These are phyloP conservation scores for Botrytis deweyae DNA, from an alignment of 2,329 filamentous ascomycete genomes.

Conservation along the genomic window DNA sequence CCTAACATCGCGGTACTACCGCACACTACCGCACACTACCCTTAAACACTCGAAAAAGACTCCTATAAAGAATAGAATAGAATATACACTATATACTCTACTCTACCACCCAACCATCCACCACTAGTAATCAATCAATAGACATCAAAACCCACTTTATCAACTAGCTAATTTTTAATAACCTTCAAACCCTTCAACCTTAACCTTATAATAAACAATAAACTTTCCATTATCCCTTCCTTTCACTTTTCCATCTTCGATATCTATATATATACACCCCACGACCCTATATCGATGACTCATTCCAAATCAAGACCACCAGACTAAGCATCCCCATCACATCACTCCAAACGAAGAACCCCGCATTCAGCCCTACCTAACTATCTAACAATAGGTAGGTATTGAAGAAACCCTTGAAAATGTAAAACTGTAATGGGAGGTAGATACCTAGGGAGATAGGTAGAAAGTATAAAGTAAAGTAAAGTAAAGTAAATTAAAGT, in stretches of 20 bases:
- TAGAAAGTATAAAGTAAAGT: neutral
- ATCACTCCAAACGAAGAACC: neutral
- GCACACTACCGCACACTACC: neutral
- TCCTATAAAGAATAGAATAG: neutral
- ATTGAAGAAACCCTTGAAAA: neutral
- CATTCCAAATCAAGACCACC: neutral
- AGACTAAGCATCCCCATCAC: neutral
- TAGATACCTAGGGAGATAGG: too few species aligned
- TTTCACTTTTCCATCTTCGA: neutral
- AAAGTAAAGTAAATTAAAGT: too few species aligned
- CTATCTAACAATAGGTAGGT: too few species aligned
- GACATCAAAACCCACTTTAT: neutral
- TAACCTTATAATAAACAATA: neutral
- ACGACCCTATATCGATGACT: neutral
- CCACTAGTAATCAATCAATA: neutral
- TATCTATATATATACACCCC: neutral
- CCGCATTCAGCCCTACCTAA: neutral
- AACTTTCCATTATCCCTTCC: neutral
- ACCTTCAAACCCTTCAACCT: neutral
- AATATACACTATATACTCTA: neutral
- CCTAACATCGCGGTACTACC: neutral
- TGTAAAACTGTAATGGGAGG: neutral
- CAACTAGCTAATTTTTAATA: neutral
- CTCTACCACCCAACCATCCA: neutral
- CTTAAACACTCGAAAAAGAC: neutral